These are phyloP conservation scores for Metschnikowia hibisci DNA, from an alignment of 805 yeast species.

Conservation along the genomic window DNA sequence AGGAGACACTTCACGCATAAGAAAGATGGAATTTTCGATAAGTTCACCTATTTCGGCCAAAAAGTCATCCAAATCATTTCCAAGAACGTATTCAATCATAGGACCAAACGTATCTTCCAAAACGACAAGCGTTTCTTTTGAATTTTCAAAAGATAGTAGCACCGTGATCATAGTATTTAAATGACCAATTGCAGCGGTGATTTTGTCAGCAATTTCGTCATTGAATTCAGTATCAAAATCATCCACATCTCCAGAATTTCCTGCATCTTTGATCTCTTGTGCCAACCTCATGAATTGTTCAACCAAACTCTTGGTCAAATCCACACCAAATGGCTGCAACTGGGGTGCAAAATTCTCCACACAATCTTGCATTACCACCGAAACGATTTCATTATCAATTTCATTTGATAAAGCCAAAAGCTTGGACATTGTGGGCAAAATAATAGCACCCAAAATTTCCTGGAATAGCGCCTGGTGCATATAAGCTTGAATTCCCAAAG, in stretches of 20 bases:
- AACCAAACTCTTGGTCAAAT: conserved; percentile 25
- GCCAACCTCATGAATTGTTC: conserved; percentile 28
- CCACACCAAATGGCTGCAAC: conserved; percentile 44
- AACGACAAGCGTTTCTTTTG: conserved; percentile 58
- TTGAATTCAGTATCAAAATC: conserved; percentile 24
- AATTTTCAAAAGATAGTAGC: conserved; percentile 75
- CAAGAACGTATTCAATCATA: conserved; percentile 62
- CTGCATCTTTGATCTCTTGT: conserved; percentile 50
- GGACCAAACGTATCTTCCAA: conserved; percentile 70
- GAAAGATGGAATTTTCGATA: conserved; percentile 45
- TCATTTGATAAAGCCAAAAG: conserved; percentile 70
- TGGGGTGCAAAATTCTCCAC: conserved; percentile 86
- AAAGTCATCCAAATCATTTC: conserved; percentile 65
- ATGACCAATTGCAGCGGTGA: conserved; percentile 77
- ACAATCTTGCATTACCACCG: conserved; percentile 92
- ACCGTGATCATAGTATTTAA: conserved; percentile 80
- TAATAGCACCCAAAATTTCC: conserved; percentile 61
- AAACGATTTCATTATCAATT: conserved; percentile 81
- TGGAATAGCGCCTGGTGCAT: conserved; percentile 61
- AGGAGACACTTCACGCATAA: conserved; percentile 45
- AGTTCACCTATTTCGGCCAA: conserved; percentile 74
- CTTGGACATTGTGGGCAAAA: conserved; percentile 79
- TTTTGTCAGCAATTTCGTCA: conserved; percentile 55
- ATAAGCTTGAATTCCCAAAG: conserved; percentile 80
- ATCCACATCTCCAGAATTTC: conserved; percentile 23